Percentiles rank a stretch among this genome's conserved stretches.
phyloP scores from a whole-genome alignment of 352 stramenopile genomes.

The Thalassiosira delicatula region DNA sequence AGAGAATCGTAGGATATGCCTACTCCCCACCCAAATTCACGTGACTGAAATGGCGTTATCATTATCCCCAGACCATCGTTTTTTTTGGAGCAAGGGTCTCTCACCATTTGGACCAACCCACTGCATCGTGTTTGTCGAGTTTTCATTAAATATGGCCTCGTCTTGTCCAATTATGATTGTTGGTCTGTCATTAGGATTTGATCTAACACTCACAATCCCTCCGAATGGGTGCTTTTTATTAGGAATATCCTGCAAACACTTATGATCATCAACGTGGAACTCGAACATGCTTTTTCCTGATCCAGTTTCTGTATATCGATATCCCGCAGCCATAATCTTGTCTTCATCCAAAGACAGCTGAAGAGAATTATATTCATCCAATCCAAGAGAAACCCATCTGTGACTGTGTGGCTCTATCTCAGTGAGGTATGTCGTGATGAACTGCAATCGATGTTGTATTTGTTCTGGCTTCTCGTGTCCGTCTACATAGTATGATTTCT shows the following conservation, averaged over 20 bases:
- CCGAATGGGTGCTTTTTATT: conserved; percentile 18
- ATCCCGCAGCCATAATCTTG: conserved; percentile 8
- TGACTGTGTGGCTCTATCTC: background rate
- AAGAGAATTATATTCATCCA: background rate
- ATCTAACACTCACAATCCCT: conserved; percentile 19
- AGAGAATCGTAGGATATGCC: conserved; percentile 20
- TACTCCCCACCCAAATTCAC: conserved; percentile 28
- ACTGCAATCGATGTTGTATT: background rate
- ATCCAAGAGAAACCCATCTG: background rate
- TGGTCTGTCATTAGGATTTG: background rate
- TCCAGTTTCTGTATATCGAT: background rate
- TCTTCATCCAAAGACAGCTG: background rate
- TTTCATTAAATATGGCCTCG: conserved; percentile 36
- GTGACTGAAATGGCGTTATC: conserved; percentile 33
- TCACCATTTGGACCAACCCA: conserved; percentile 25
- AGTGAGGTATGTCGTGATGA: background rate
- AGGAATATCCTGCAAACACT: conserved; percentile 11
- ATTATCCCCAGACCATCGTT: conserved; percentile 25
- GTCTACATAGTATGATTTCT: conserved; percentile 8
- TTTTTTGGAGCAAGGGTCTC: conserved; percentile 33
- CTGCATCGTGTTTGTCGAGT: conserved; percentile 10
- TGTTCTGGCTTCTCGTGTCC: conserved; percentile 10
- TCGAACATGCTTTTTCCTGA: too few species aligned
- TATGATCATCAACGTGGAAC: conserved; percentile 38
- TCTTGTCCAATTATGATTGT: conserved; percentile 45